phyloP scores from a whole-genome alignment of 768 basidiomycete genomes.

The Hygrocybe punicea region DNA sequence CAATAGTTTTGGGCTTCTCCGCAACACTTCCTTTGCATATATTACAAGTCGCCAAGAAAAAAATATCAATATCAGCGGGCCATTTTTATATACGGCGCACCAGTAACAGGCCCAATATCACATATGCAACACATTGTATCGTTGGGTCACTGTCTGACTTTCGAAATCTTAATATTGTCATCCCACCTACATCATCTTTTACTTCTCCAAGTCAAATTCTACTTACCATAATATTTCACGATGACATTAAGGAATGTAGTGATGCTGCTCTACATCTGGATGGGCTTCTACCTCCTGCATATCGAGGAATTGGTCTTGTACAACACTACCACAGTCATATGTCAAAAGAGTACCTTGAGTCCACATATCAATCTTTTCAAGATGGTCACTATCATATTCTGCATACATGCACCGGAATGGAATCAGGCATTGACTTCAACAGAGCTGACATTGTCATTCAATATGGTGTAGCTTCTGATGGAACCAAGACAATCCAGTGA shows the following conservation, averaged over 20 bases:
- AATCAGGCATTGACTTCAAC: constrained; percentile 22
- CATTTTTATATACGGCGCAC: constrained; percentile 16
- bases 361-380: constrained; percentile 17
- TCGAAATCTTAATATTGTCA: constrained; percentile 26
- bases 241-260: constrained; percentile 10
- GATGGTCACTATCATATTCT: constrained; percentile 16
- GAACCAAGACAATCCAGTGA: constrained; percentile 13
- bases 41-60: constrained; percentile 11
- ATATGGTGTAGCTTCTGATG: constrained; percentile 14
- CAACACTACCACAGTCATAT: constrained; percentile 27
- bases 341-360: constrained; percentile 24
- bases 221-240: constrained; percentile 15
- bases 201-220: constrained; percentile 9
- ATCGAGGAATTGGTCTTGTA: constrained; percentile 15
- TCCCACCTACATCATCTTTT: constrained; percentile 7
- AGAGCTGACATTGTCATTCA: constrained; percentile 18
- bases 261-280: constrained; percentile 12
- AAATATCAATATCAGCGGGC: constrained; percentile 2
- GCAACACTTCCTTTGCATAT: constrained; percentile 25
- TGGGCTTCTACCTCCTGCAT: constrained; percentile 7
- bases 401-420: constrained; percentile 10
- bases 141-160: constrained; percentile 15
- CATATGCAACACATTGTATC: constrained; percentile 29
- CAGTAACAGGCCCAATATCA: constrained; percentile 28
- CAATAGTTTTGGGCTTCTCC: constrained; percentile 17